Evolutionary conservation across 108 stramenopile genomes (phyloP).

Genomic region (Epipyxis sp.): DNA sequence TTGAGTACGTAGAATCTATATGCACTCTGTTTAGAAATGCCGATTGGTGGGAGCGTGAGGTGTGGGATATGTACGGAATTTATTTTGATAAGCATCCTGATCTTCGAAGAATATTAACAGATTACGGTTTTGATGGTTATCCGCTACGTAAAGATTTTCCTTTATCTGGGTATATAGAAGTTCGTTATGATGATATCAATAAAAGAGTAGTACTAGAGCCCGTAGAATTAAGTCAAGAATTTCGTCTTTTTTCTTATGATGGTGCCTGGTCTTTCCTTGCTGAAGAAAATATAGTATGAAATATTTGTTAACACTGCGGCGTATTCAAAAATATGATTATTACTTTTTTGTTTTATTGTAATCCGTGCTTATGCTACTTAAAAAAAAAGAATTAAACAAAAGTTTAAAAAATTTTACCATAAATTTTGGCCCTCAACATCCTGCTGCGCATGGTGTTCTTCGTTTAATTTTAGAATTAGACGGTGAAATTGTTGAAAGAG

Average conservation of each 20-base stretch:
- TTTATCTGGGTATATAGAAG: conserved; percentile 24
- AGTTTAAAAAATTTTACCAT: conserved; percentile 42
- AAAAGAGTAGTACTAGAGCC: conserved; percentile 17
- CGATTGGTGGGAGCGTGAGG: conserved; percentile 20
- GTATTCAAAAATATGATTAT: too few species aligned
- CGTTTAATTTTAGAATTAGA: conserved; percentile 48
- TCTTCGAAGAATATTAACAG: conserved; percentile 25
- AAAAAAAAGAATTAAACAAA: conserved; percentile 34
- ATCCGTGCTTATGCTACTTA: too few species aligned
- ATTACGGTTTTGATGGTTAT: conserved; percentile 25
- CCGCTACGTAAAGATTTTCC: conserved; percentile 24
- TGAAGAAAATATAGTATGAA: too few species aligned
- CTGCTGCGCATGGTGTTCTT: conserved; percentile 44
- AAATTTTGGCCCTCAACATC: conserved; percentile 47
- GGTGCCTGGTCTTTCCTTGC: conserved; percentile 5
- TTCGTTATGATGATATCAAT: conserved; percentile 14
- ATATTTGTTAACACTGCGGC: too few species aligned
- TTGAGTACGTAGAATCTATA: background rate
- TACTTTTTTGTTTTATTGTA: too few species aligned
- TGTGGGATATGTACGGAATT: conserved; percentile 24
- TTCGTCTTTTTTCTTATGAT: conserved; percentile 3
- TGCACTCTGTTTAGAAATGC: conserved; percentile 14
- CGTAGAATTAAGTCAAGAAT: conserved; percentile 10
- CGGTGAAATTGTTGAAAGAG: conserved; percentile 42
- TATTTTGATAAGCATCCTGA: conserved; percentile 29